A percentile compares a stretch with the other conserved stretches of the same genome.
Evolutionary conservation across 345 rosid species (phyloP).

Genomic region (Brassica rapa): DNA sequence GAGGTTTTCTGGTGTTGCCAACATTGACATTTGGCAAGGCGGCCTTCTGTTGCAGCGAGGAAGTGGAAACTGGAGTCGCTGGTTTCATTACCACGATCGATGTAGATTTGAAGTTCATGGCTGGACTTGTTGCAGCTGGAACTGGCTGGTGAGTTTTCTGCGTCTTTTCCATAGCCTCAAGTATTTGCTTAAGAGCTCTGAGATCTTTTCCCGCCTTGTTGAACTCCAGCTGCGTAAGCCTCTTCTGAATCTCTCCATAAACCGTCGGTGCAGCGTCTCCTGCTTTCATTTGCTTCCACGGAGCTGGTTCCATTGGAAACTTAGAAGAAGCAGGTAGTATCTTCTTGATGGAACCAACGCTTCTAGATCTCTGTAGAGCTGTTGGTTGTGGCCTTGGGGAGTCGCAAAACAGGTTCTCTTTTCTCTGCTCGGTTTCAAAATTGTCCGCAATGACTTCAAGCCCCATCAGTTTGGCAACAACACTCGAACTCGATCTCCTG

Average conservation of each 20-base stretch:
- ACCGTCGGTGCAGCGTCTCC: conserved; percentile 48
- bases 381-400: conserved; percentile 54
- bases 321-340: conserved; percentile 48
- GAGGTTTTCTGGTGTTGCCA: conserved; percentile 38
- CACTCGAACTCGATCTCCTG: conserved; percentile 50
- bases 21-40: conserved; percentile 37
- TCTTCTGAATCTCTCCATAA: conserved; percentile 82
- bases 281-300: conserved; percentile 59
- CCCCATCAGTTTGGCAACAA: conserved; percentile 92
- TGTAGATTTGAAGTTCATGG: conserved; percentile 47
- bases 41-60: conserved; percentile 37
- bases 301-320: conserved; percentile 71
- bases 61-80: conserved; percentile 39
- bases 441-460: conserved; percentile 61
- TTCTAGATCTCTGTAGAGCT: conserved; percentile 45
- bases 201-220: conserved; percentile 78
- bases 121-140: conserved; percentile 44
- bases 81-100: conserved; percentile 55
- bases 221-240: conserved; percentile 73
- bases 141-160: conserved; percentile 43
- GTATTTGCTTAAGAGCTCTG: conserved; percentile 87
- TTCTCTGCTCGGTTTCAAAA: conserved; percentile 35
- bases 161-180: conserved; percentile 80
- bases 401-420: conserved; percentile 42
- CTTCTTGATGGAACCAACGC: conserved; percentile 52